These are phyloP conservation scores for Gossypium schwendimanii DNA, from an alignment of 441 rosid species.

Conservation along the genomic window DNA sequence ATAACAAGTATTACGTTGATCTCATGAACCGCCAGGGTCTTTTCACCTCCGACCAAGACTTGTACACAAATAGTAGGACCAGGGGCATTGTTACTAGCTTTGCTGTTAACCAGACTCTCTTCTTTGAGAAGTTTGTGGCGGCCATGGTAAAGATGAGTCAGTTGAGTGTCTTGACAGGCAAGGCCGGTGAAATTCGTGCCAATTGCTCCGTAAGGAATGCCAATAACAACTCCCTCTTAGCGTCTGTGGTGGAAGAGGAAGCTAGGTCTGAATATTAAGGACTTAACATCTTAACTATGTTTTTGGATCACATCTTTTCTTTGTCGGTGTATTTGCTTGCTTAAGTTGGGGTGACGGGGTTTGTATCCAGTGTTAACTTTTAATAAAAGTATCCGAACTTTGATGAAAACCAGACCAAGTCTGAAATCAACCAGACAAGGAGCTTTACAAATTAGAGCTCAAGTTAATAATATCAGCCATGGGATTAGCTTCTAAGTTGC, in stretches of 20 bases:
- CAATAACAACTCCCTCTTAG: constrained; percentile 22
- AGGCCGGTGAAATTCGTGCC: constrained; percentile 58
- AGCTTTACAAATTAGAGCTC: too few species aligned
- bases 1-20: neutral
- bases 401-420: too few species aligned
- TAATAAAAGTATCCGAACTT: neutral
- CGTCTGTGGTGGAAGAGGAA: constrained; percentile 41
- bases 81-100: constrained; percentile 38
- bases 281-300: neutral
- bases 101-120: constrained; percentile 25
- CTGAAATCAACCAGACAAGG: too few species aligned
- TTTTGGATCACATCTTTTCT: neutral
- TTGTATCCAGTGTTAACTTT: neutral
- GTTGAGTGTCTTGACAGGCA: constrained; percentile 50
- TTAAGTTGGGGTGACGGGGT: neutral
- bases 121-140: constrained; percentile 50
- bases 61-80: constrained; percentile 52
- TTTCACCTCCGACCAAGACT: constrained; percentile 80
- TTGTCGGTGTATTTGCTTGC: neutral
- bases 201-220: constrained; percentile 61
- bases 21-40: constrained; percentile 46
- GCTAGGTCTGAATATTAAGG: constrained; percentile 18
- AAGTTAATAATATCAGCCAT: neutral
- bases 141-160: constrained; percentile 78
- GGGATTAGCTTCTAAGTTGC: too few species aligned